Percentiles rank a stretch among this genome's conserved stretches.
These are phyloP conservation scores for Alternaria triticimaculans DNA, from an alignment of 2,329 filamentous ascomycete genomes.

Conservation along the genomic window DNA sequence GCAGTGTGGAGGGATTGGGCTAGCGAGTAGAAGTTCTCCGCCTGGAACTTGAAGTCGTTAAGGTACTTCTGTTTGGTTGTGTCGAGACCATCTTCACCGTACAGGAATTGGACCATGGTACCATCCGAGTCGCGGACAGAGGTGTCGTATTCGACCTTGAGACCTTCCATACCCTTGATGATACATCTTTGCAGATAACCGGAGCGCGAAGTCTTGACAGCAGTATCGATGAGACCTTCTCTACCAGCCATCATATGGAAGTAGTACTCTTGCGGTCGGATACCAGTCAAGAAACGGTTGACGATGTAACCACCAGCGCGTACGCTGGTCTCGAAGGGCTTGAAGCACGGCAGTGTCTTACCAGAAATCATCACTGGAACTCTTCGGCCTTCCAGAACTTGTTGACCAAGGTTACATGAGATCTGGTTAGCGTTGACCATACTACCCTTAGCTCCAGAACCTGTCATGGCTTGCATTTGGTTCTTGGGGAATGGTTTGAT, in stretches of 20 bases:
- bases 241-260: slow-evolving; percentile 99
- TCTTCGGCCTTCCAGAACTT: slow-evolving; percentile 91
- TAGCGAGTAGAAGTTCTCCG: slow-evolving; percentile 83
- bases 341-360: slow-evolving; percentile 94
- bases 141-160: slow-evolving; percentile 90
- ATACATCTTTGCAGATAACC: slow-evolving; percentile 96
- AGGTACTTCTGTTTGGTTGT: slow-evolving; percentile 94
- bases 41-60: slow-evolving; percentile 85
- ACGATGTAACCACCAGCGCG: slow-evolving; percentile 92
- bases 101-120: slow-evolving; percentile 90
- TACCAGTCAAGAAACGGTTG: slow-evolving; percentile 96
- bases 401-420: slow-evolving; percentile 95
- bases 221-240: slow-evolving; percentile 98
- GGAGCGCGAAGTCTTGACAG: slow-evolving; percentile 96
- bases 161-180: slow-evolving; percentile 97
- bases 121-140: slow-evolving; percentile 95
- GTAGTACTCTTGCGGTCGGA: slow-evolving; percentile 96
- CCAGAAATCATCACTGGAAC: slow-evolving; percentile 98
- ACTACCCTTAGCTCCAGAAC: slow-evolving; percentile 92
- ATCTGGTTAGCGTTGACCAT: slow-evolving; percentile 96
- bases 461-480: slow-evolving; percentile 99
- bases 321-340: slow-evolving; percentile 86
- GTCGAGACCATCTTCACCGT: slow-evolving; percentile 95
- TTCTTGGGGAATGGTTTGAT: slow-evolving; percentile 94
- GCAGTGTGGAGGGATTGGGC: slow-evolving; percentile 76